Evolutionary conservation across 129 eudicot genomes (phyloP).

Genomic region (Sambucus nigra): DNA sequence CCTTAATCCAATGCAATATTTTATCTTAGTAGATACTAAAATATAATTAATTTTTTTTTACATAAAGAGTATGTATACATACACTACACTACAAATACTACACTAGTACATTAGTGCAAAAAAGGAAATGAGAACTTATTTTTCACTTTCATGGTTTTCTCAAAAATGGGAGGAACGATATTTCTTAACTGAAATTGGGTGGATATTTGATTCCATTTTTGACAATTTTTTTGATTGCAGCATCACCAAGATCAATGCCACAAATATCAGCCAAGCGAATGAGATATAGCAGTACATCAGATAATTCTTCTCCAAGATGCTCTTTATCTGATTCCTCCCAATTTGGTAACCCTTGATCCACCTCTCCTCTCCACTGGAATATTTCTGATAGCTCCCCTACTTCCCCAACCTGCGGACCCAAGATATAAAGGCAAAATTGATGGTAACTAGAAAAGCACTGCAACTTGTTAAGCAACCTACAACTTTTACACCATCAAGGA

Average conservation of each 20-base stretch:
- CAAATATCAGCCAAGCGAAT: constrained; percentile 54
- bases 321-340: constrained; percentile 70
- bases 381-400: constrained; percentile 66
- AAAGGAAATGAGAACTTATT: no score
- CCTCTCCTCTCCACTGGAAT: constrained; percentile 69
- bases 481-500: neutral
- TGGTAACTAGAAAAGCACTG: neutral
- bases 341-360: constrained; percentile 49
- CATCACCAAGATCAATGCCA: constrained; percentile 53
- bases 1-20: no score
- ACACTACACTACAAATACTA: no score
- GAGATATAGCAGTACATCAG: constrained; percentile 64
- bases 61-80: no score
- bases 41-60: no score
- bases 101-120: no score
- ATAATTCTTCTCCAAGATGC: constrained; percentile 63
- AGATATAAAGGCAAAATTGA: no score
- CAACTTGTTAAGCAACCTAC: neutral
- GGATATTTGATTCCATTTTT: constrained; percentile 54
- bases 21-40: no score
- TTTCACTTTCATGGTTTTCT: no score
- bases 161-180: no score
- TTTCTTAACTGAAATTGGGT: constrained; percentile 1
- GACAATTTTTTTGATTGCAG: constrained; percentile 38
- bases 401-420: constrained; percentile 44